A percentile compares a stretch with the other conserved stretches of the same genome.
Evolutionary conservation across 2,329 filamentous ascomycete genomes (phyloP).

Genomic region (Claviceps quebecensis): DNA sequence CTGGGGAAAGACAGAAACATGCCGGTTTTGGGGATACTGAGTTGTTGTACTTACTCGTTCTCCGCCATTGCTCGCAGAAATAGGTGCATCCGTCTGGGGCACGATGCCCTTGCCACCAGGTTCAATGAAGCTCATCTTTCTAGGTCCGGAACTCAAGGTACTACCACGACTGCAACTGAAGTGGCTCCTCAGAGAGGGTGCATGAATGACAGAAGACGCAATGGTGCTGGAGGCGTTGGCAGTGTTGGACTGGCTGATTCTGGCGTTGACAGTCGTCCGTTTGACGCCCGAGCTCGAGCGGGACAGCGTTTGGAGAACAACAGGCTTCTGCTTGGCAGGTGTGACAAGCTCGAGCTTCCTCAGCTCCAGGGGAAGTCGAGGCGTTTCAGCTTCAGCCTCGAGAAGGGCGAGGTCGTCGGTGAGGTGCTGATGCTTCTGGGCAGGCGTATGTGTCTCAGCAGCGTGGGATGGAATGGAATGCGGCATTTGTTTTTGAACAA

Average conservation of each 20-base stretch:
- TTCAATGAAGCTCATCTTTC: slow-evolving; percentile 27
- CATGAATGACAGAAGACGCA: slow-evolving; percentile 22
- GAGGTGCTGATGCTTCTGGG: slow-evolving; percentile 10
- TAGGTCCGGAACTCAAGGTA: slow-evolving; percentile 11
- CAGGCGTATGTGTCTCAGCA: no score
- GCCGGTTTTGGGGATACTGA: no score
- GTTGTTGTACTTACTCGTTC: slow-evolving; percentile 46
- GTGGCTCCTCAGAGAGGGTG: slow-evolving; percentile 19
- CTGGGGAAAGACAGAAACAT: not conserved
- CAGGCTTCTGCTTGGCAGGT: slow-evolving; percentile 18
- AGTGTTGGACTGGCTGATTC: slow-evolving; percentile 15
- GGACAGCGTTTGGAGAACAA: slow-evolving; percentile 34
- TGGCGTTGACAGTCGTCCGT: slow-evolving; percentile 21
- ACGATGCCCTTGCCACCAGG: slow-evolving; percentile 32
- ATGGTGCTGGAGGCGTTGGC: slow-evolving; percentile 20
- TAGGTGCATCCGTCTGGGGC: slow-evolving; percentile 55
- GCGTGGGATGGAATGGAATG: not conserved
- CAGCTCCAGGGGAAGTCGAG: slow-evolving; percentile 32
- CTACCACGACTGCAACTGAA: slow-evolving; percentile 19
- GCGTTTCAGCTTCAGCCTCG: slow-evolving; percentile 29
- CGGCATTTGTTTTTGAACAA: not conserved
- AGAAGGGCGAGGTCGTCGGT: slow-evolving; percentile 28
- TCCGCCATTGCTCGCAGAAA: slow-evolving; percentile 66
- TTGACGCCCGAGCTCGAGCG: slow-evolving; percentile 27
- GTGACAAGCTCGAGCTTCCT: slow-evolving; percentile 32